Evolutionary conservation across 495 filamentous ascomycete species (phyloP).

Genomic region (Ramalina peruviana): DNA sequence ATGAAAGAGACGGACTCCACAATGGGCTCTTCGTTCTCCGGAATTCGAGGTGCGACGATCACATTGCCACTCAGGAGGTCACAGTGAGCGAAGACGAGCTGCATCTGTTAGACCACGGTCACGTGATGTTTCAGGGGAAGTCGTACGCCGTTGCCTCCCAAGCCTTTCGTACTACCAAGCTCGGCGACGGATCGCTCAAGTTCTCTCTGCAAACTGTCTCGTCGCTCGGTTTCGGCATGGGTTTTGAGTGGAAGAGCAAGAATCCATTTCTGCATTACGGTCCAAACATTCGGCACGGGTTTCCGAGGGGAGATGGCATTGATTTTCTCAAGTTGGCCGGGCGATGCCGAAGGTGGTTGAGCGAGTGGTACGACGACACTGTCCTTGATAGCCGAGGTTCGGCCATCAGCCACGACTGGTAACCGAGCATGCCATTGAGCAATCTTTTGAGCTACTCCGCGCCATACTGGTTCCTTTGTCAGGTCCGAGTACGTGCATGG

Average conservation of each 20-base stretch:
- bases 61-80: conserved; percentile 93
- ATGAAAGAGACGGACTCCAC: conserved; percentile 66
- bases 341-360: neutral
- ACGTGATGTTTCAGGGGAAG: conserved; percentile 3
- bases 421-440: conserved; percentile 89
- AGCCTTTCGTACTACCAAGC: conserved; percentile 57
- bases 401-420: conserved; percentile 23
- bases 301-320: conserved; percentile 45
- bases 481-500: conserved; percentile 71
- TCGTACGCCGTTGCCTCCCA: conserved; percentile 59
- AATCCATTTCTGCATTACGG: conserved; percentile 91
- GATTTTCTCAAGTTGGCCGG: conserved; percentile 18
- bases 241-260: conserved; percentile 63
- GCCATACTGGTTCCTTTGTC: conserved; percentile 55
- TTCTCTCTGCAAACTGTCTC: conserved; percentile 57
- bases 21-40: conserved; percentile 19
- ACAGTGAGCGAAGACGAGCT: conserved; percentile 90
- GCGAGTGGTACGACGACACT: conserved; percentile 13
- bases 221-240: conserved; percentile 48
- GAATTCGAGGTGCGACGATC: conserved; percentile 53
- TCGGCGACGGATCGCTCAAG: conserved; percentile 51
- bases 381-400: conserved; percentile 18
- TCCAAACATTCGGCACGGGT: conserved; percentile 73
- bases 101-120: conserved; percentile 11
- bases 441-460: conserved; percentile 65